Percentiles rank a stretch among this genome's conserved stretches.
Evolutionary conservation across 2,329 filamentous ascomycete species (phyloP).

Genomic region (Colletotrichum orchidophilum): DNA sequence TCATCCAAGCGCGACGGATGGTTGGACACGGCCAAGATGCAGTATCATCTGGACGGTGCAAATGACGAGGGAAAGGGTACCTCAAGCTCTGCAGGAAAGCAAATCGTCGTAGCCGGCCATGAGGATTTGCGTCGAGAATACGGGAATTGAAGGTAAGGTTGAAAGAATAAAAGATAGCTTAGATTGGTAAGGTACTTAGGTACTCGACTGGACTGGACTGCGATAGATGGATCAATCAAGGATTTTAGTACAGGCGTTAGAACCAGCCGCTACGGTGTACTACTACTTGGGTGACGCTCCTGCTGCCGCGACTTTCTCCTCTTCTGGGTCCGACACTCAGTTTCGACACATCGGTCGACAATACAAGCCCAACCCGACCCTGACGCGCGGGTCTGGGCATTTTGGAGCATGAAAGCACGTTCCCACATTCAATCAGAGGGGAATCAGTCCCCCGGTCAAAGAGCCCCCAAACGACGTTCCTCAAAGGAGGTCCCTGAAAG

Average conservation of each 20-base stretch:
- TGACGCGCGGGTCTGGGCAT: slow-evolving; percentile 24
- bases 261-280: slow-evolving; percentile 6
- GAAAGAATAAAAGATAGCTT: background rate
- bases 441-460: background rate
- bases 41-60: slow-evolving; percentile 32
- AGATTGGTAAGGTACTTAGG: background rate
- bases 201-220: background rate
- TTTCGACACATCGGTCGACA: slow-evolving; percentile 24
- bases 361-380: slow-evolving; percentile 14
- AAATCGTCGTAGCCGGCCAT: slow-evolving; percentile 29
- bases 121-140: slow-evolving; percentile 20
- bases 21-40: slow-evolving; percentile 18
- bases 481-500: slow-evolving; percentile 6
- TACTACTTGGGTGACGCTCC: slow-evolving; percentile 21
- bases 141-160: background rate
- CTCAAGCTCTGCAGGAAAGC: background rate
- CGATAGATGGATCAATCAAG: background rate
- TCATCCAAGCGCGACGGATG: slow-evolving; percentile 30
- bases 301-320: background rate
- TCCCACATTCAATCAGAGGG: slow-evolving; percentile 20
- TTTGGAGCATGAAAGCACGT: background rate
- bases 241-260: slow-evolving; percentile 7
- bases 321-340: slow-evolving; percentile 18
- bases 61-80: background rate
- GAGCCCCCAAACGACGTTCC: background rate